Percentiles rank a stretch among this genome's conserved stretches.
phyloP scores from a whole-genome alignment of 768 basidiomycete species.

The Tylopilus vinaceipallidus region DNA sequence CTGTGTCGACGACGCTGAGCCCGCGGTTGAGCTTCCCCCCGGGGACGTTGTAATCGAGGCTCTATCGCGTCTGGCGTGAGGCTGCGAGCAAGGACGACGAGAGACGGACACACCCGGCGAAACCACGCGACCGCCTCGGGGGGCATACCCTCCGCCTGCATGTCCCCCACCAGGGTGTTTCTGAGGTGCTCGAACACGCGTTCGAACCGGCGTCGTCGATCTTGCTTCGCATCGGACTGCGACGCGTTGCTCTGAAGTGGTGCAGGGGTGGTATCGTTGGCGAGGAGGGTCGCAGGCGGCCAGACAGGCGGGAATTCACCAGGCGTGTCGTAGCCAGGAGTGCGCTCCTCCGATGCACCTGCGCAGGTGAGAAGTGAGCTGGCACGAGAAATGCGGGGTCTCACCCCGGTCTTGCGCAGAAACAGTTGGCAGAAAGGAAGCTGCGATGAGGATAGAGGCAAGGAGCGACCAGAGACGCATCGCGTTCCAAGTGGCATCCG shows the following conservation, averaged over 20 bases:
- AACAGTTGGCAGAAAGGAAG: too few relatives aligned
- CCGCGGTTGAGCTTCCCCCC: slow-evolving; percentile 96
- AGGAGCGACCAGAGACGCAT: too few relatives aligned
- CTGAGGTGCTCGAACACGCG: slow-evolving; percentile 67
- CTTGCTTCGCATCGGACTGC: slow-evolving; percentile 37
- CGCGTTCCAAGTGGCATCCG: too few relatives aligned
- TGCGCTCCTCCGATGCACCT: too few relatives aligned
- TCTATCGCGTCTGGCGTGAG: slow-evolving; percentile 43
- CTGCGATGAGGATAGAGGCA: too few relatives aligned
- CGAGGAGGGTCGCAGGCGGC: too few relatives aligned
- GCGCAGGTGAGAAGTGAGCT: too few relatives aligned
- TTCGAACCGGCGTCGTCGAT: slow-evolving; percentile 61
- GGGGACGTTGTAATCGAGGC: slow-evolving; percentile 90
- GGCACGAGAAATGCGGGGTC: too few relatives aligned
- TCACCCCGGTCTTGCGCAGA: too few relatives aligned
- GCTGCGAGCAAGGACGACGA: neutral
- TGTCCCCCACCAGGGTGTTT: slow-evolving; percentile 70
- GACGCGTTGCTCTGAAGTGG: neutral
- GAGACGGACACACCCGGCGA: slow-evolving; percentile 54
- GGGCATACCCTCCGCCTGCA: slow-evolving; percentile 73
- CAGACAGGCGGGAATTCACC: too few relatives aligned
- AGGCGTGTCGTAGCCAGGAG: too few relatives aligned
- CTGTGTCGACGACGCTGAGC: slow-evolving; percentile 93
- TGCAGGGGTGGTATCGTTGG: too few relatives aligned
- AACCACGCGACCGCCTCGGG: slow-evolving; percentile 83